phyloP scores from a whole-genome alignment of 1,284 basidiomycete genomes.

The Fomitopsis betulina region DNA sequence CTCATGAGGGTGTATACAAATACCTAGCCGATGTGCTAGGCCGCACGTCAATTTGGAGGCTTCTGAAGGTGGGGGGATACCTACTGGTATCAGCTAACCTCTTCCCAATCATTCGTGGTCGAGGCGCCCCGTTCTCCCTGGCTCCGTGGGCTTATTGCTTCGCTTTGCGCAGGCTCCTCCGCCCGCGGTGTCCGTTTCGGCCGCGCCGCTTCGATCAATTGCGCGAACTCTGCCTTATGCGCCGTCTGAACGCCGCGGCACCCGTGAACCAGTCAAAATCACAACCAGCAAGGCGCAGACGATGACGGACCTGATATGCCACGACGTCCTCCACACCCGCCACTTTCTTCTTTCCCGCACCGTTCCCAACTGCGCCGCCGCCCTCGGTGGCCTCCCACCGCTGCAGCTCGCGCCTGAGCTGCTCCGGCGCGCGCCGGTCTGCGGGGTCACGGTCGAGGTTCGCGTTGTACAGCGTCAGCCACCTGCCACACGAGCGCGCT shows the following conservation, averaged over 20 bases:
- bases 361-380: conserved; percentile 13
- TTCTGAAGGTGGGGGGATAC: too few species aligned
- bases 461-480: conserved; percentile 65
- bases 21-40: too few species aligned
- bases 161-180: background rate
- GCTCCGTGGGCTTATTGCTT: background rate
- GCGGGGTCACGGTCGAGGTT: conserved; percentile 56
- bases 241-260: conserved; percentile 36
- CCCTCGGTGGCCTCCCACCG: conserved; percentile 49
- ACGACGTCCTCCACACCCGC: background rate
- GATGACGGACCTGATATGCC: background rate
- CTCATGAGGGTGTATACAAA: too few species aligned
- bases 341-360: conserved; percentile 31
- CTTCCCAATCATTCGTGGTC: background rate
- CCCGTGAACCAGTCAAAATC: conserved; percentile 1
- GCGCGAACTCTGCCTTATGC: conserved; percentile 40
- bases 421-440: conserved; percentile 41
- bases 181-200: conserved; percentile 16
- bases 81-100: background rate
- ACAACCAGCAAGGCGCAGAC: background rate
- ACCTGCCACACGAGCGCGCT: conserved; percentile 34
- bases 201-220: conserved; percentile 37
- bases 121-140: background rate
- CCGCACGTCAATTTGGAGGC: too few species aligned
- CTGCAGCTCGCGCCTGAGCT: conserved; percentile 49